phyloP scores from a whole-genome alignment of 1,139 yeast species.

The Arxiozyma slooffiae region DNA sequence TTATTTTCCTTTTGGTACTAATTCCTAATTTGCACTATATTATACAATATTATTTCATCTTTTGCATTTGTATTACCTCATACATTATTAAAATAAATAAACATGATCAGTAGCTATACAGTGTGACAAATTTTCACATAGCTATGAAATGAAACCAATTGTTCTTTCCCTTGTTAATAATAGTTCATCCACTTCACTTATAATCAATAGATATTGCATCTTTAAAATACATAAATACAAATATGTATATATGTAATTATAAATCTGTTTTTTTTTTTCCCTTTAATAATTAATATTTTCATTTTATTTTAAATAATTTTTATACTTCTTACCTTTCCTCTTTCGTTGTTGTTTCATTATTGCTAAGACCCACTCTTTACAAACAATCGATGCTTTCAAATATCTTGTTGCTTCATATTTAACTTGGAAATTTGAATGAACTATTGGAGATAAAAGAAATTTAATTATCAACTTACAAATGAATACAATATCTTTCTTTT shows the following conservation, averaged over 20 bases:
- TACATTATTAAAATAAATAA: neutral
- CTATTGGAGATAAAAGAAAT: conserved; percentile 66
- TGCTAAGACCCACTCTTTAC: conserved; percentile 68
- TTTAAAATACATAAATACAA: no score
- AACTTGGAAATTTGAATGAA: conserved; percentile 81
- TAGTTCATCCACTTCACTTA: neutral
- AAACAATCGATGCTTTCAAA: conserved; percentile 76
- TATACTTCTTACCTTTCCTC: conserved; percentile 17
- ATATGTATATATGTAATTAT: no score
- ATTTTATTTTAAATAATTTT: neutral
- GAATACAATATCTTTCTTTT: conserved; percentile 55
- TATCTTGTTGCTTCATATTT: conserved; percentile 82
- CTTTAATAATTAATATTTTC: neutral
- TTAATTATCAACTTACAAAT: conserved; percentile 63
- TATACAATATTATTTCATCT: neutral
- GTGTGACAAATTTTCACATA: no score
- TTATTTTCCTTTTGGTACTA: no score
- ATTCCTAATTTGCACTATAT: neutral
- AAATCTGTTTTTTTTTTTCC: no score
- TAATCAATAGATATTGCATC: neutral
- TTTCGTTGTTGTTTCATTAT: conserved; percentile 30
- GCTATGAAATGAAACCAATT: neutral
- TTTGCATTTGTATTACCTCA: neutral
- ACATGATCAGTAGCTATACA: neutral
- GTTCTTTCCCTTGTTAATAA: neutral